Evolutionary conservation across 2,329 filamentous ascomycete genomes (phyloP), one percentile per base, ranked within the genome.

Genomic region (Alternaria dauci): DNA sequence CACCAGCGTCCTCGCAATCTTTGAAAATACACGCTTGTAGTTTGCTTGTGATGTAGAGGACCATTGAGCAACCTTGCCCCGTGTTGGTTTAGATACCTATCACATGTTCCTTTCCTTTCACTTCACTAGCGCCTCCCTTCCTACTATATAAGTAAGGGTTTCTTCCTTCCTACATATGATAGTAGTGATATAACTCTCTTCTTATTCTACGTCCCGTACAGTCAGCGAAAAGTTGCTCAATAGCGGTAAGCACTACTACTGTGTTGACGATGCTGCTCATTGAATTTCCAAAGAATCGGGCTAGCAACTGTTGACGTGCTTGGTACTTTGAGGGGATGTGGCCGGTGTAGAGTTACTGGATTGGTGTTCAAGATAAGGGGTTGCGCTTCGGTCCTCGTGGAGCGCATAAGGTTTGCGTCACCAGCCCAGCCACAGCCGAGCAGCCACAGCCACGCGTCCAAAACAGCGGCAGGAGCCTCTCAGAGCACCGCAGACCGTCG

Each of bases 361-460:
- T 26, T 3, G 20, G 5, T 4, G 8, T 50, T n/a, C 3, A 36
- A 4, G 32, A 11, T 34, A 8, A 26, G 32, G 9, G 14, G 46
- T 8, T 50, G 34, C 20, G 46, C 46, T 25, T 11, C 16, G 32
- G 20, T 36, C 32, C 34, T n/a, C 46, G 32, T 50, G n/a, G 26
- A 36, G 26, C 16, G 44, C 57, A 51, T 50, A 30, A 59, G 52
- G 44, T 23, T 55, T 56, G 52, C 57, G 57, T 59, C 52, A 59
- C 39, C 57, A 34, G 50, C 32, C 30, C 52, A 59, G 57, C 57
- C 57, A 58, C 55, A 58, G n/a, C 18, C 38, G 41, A 54, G 50
- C 50, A 48, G 52, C 57, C 57, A 59, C 57, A 59, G 57, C 57
- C 57, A 56, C 57, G 57, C 57, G 57, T 59, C 57, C 52, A 55